These are phyloP conservation scores for Polytrichum commune DNA, from an alignment of 225 moss, liverwort and hornwort species.

Conservation along the genomic window DNA sequence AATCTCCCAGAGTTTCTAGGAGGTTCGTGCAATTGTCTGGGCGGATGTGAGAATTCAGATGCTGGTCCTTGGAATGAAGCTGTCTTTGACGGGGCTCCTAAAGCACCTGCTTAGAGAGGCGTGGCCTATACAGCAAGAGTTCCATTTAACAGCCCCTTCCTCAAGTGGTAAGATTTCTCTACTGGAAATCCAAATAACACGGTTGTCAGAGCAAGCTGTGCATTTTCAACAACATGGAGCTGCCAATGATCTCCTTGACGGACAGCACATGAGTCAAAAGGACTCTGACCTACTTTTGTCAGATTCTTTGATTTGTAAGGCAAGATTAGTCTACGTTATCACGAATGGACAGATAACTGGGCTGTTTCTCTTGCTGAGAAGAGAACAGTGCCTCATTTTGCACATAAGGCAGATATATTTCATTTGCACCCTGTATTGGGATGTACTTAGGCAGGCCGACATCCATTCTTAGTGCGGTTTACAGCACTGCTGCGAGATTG, in stretches of 20 bases:
- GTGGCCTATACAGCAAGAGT: background rate
- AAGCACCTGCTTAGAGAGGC: slow-evolving; percentile 15
- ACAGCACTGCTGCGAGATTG: slow-evolving; percentile 12
- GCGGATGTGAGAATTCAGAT: slow-evolving; percentile 36
- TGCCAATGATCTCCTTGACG: slow-evolving; percentile 9
- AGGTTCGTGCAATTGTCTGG: slow-evolving; percentile 38
- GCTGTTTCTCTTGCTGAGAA: slow-evolving; percentile 7
- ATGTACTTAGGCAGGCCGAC: slow-evolving; percentile 3
- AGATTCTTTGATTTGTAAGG: slow-evolving; percentile 17
- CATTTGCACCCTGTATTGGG: slow-evolving; percentile 8
- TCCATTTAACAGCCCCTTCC: background rate
- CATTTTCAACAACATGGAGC: slow-evolving; percentile 1
- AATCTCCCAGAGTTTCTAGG: slow-evolving; percentile 42
- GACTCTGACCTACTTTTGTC: background rate
- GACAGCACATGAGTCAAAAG: slow-evolving; percentile 6
- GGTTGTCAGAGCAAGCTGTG: background rate
- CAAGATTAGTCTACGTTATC: slow-evolving; percentile 7
- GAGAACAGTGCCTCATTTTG: slow-evolving; percentile 20
- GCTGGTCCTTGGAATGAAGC: slow-evolving; percentile 45
- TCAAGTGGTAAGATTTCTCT: slow-evolving; percentile 2
- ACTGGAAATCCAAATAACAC: slow-evolving; percentile 5
- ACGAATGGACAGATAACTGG: slow-evolving; percentile 20
- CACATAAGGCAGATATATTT: slow-evolving; percentile 18
- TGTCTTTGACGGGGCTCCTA: slow-evolving; percentile 15
- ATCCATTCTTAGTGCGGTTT: slow-evolving; percentile 14